Percentiles rank a stretch among this genome's conserved stretches.
Conservation (phyloP, 805 yeast genomes). For the Nakazawaea pomicola region DNA sequence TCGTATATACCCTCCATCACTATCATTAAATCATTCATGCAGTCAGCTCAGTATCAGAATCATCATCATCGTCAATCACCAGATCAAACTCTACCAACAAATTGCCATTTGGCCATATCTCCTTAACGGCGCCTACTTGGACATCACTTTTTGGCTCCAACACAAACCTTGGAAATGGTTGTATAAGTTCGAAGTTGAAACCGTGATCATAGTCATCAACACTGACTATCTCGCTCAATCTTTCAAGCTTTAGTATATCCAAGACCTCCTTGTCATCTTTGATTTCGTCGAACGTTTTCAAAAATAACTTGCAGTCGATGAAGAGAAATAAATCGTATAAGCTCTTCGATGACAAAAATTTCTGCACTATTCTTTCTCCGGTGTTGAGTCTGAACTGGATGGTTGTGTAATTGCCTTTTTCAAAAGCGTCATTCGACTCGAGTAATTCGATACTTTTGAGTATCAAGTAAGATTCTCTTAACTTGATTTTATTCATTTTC, state of each 20-base stretch:
- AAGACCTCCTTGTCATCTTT: conserved; percentile 3
- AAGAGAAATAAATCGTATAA: conserved; percentile 44
- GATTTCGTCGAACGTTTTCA: conserved; percentile 8
- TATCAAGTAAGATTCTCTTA: conserved; percentile 20
- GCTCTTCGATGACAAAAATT: conserved; percentile 33
- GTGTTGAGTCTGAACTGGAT: conserved; percentile 52
- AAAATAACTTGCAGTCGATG: conserved; percentile 36
- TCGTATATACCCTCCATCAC: no score
- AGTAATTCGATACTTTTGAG: conserved; percentile 15
- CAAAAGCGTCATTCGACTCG: conserved; percentile 13
- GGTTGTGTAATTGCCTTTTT: conserved; percentile 29
- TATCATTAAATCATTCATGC: not conserved
- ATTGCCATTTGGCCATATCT: conserved; percentile 34
- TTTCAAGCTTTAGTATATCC: conserved; percentile 14
- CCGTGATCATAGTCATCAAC: conserved; percentile 17
- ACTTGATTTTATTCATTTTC: conserved; percentile 13
- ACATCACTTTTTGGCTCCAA: conserved; percentile 19
- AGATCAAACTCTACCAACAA: conserved; percentile 23
- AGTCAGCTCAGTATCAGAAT: not conserved
- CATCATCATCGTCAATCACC: conserved; percentile 13
- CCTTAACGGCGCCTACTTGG: conserved; percentile 21
- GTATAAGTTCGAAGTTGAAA: conserved; percentile 28
- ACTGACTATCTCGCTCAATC: conserved; percentile 10
- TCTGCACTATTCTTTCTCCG: conserved; percentile 45
- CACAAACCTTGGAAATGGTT: conserved; percentile 30